Evolutionary conservation across 2,329 filamentous ascomycete species (phyloP), one percentile per base, ranked within the genome.

Genomic region (Talaromyces verruculosus): DNA sequence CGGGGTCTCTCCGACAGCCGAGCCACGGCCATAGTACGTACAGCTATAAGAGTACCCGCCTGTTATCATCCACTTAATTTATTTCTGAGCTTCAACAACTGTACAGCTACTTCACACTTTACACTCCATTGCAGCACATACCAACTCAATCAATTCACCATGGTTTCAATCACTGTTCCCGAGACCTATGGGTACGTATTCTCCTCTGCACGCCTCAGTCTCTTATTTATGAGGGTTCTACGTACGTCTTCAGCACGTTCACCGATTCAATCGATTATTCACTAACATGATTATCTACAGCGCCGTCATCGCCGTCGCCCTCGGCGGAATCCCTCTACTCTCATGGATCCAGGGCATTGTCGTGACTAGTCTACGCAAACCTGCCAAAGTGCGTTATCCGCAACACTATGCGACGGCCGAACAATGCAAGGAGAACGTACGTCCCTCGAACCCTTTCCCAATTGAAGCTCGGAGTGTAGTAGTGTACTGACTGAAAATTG

Each of bases 341-440:
- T 76, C 78, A 65, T 78, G 79, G 71, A 81, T 82, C 76, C 86
- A 88, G 72, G 83, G 82, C 69, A 63, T 28, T 17, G 78, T 84
- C 72, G 81, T 84, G 35, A 73, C 72, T 55, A 25, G 49, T 25
- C 77, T 81, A 74, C 85, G 87, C 76, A 83, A 82, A 69, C 71
- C 75, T 3, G 84, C 86, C 68, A 79, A 82, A 49, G 77, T 88
- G 67, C 79, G 80, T 17, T 88, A 88, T 75, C 87, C 87, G 15
- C 84, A 85, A 77, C 76, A 79, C 73, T 88, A 87, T 77, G 87
- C 87, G 35, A 84, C 84, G 25, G 75, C 80, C 59, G 81, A 84
- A 67, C 82, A 87, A 74, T 80, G 85, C 74, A 81, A 80, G 70
- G 71, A 76, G 72, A 78, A 82, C 77, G 77, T 80, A 71, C 74